phyloP scores from a whole-genome alignment of 2,329 filamentous ascomycete species.

The Dendrostoma leiphaemia region DNA sequence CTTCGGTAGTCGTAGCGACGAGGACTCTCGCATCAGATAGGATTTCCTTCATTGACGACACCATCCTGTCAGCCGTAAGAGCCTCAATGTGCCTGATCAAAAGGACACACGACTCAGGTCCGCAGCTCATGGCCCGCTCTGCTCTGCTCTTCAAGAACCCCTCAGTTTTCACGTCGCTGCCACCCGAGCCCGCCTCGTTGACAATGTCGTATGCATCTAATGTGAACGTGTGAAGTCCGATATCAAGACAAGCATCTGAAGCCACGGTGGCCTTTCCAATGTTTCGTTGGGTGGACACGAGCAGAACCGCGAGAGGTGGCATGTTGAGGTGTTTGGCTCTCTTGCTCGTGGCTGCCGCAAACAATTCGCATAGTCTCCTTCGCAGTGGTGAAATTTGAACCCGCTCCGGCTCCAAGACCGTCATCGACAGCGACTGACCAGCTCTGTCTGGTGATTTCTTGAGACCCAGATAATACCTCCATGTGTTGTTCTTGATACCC shows the following conservation, averaged over 20 bases:
- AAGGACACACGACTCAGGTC: slow-evolving; percentile 76
- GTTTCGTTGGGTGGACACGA: slow-evolving; percentile 88
- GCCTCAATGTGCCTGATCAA: slow-evolving; percentile 90
- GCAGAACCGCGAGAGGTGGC: slow-evolving; percentile 81
- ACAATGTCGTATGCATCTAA: slow-evolving; percentile 93
- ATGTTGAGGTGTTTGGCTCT: slow-evolving; percentile 83
- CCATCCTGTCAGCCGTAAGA: slow-evolving; percentile 86
- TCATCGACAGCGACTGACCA: slow-evolving; percentile 35
- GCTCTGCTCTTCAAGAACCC: slow-evolving; percentile 84
- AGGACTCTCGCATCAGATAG: slow-evolving; percentile 77
- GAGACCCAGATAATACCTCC: slow-evolving; percentile 86
- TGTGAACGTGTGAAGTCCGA: slow-evolving; percentile 84
- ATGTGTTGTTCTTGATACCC: slow-evolving; percentile 70
- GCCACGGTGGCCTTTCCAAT: slow-evolving; percentile 89
- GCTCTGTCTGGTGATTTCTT: slow-evolving; percentile 60
- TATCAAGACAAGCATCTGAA: slow-evolving; percentile 74
- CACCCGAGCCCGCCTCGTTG: slow-evolving; percentile 83
- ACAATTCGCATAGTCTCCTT: slow-evolving; percentile 76
- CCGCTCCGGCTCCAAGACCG: slow-evolving; percentile 44
- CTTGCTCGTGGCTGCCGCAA: slow-evolving; percentile 84
- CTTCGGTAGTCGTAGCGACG: slow-evolving; percentile 90
- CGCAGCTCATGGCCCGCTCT: slow-evolving; percentile 86
- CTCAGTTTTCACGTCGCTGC: slow-evolving; percentile 91
- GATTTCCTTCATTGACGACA: slow-evolving; percentile 79
- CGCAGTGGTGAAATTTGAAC: slow-evolving; percentile 58